Evolutionary conservation across 306 rosid species (phyloP).

Genomic region (Acacia confusa): DNA sequence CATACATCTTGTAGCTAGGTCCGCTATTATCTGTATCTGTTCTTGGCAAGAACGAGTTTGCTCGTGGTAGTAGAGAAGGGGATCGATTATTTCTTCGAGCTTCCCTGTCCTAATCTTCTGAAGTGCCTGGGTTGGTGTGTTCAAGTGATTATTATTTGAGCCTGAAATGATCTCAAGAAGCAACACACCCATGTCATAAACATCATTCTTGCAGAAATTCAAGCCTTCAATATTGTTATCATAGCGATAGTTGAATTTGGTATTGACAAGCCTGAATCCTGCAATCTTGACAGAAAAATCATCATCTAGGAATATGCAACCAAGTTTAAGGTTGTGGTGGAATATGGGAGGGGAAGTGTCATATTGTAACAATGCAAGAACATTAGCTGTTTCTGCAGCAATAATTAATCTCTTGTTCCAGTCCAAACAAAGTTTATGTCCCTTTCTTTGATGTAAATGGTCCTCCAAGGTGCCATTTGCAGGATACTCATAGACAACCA

Average conservation of each 20-base stretch:
- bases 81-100: conserved; percentile 83
- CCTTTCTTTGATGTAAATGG: conserved; percentile 58
- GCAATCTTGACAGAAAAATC: conserved; percentile 66
- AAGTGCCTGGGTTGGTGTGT: conserved; percentile 56
- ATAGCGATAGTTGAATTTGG: conserved; percentile 31
- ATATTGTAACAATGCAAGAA: conserved; percentile 67
- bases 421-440: conserved; percentile 50
- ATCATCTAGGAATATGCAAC: conserved; percentile 59
- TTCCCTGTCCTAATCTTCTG: conserved; percentile 71
- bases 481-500: conserved; percentile 76
- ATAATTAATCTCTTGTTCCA: conserved; percentile 79
- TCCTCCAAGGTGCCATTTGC: conserved; percentile 75
- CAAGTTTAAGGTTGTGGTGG: conserved; percentile 71
- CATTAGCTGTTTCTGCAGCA: conserved; percentile 74
- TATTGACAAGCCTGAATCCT: conserved; percentile 59
- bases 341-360: conserved; percentile 81
- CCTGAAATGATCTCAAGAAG: conserved; percentile 86
- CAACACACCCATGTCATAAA: conserved; percentile 73
- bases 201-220: conserved; percentile 56
- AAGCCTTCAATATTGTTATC: conserved; percentile 32
- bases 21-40: conserved; percentile 79
- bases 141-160: conserved; percentile 52
- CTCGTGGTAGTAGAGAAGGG: conserved; percentile 70
- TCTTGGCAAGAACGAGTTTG: conserved; percentile 55
- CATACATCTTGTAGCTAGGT: conserved; percentile 86